Conservation (phyloP, 2,329 filamentous ascomycete species). For the Verticillium klebahnii region DNA sequence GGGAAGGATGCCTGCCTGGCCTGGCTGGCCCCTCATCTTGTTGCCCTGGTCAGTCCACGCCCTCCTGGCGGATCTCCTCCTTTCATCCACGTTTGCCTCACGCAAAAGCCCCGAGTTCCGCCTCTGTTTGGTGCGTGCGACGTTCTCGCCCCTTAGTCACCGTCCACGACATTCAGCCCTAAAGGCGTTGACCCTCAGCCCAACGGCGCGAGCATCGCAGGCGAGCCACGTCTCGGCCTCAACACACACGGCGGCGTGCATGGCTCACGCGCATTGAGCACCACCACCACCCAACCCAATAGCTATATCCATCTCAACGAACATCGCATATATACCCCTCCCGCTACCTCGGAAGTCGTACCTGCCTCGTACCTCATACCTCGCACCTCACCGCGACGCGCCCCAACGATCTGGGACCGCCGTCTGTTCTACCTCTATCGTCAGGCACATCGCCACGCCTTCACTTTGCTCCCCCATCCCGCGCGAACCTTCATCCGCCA, state of each 20-base stretch:
- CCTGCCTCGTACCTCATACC: neutral
- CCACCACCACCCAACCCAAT: neutral
- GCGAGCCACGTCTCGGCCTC: neutral
- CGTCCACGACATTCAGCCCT: neutral
- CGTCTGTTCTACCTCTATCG: neutral
- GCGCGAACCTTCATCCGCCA: neutral
- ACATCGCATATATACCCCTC: neutral
- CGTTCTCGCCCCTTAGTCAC: neutral
- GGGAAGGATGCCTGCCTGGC: neutral
- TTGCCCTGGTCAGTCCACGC: neutral
- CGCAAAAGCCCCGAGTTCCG: neutral
- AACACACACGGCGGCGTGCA: neutral
- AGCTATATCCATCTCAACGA: neutral
- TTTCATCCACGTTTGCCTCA: neutral
- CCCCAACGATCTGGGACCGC: neutral
- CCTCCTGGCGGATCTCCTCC: neutral
- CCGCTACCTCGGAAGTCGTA: neutral
- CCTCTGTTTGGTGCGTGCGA: neutral
- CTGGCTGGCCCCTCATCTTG: neutral
- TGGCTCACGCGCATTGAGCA: neutral
- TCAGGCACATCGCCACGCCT: neutral
- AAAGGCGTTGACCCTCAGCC: neutral
- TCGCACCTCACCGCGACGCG: neutral
- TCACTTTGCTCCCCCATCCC: neutral
- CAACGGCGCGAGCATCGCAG: neutral